Base-by-base conservation (phyloP, 164 flowering plant species). In the Magnolia kwangsiensis region DNA sequence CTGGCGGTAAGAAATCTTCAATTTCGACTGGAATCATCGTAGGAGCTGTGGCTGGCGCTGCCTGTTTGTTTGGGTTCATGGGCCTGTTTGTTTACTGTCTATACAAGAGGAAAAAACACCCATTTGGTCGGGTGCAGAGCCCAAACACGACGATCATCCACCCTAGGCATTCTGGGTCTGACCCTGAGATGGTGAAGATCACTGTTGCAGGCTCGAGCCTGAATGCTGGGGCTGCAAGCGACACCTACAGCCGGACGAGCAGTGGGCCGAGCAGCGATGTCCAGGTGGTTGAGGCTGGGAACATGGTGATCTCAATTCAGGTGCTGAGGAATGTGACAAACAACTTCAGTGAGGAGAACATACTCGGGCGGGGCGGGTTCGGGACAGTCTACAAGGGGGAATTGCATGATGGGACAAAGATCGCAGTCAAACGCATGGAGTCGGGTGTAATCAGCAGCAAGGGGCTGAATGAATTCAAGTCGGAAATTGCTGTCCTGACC, bases 341-440 rank as follows among this genome's bases (percentile, higher is more conserved):
- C 81, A 92, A 96, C 83, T 96, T 96, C 78, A 89, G 92, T 79
- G 83, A 85, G 74, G 86, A 86, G 1, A 94, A 96, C 72, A 78
- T 92, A 69, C 79, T 96, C 66, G 99, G 99, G 3, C 84, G 81
- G 72, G 99, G 99, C 13, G 99, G 99, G 14, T 95, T 95, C 76
- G 99, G 98, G 6, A 90, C 94, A 8, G 99, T 96, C 19, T 96
- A 96, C 87, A 91, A 89, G 80, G 99, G 99, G 20, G 98, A 91
- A 83, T 80, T 95, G 78, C 92, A 87, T 72, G 99, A 96, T 81
- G 99, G 98, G 61, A 92, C 97, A 1, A 88, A 89, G 84, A 94
- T 96, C 72, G 99, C 99, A 0, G 99, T 96, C 73, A 96, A 96
- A 83, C 87, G 99, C 77, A 96, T 96, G 99, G 93, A 92, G 59